Percentiles rank a stretch among this genome's conserved stretches.
Evolutionary conservation across 2,329 filamentous ascomycete genomes (phyloP).

Genomic region (Ophidiomyces ophidiicola): DNA sequence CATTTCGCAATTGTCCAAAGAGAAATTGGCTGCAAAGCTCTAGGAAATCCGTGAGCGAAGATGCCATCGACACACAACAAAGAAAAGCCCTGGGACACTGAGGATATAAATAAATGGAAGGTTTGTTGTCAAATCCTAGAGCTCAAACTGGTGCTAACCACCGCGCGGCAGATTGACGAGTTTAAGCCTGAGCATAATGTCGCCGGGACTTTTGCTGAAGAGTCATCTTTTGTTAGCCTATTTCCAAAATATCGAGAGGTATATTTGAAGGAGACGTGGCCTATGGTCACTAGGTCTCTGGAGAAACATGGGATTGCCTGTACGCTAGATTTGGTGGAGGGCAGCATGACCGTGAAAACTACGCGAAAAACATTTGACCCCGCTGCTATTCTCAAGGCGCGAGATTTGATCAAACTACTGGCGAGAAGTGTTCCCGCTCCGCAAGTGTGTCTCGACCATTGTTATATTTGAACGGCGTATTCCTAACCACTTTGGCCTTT

Average conservation of each 20-base stretch:
- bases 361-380: conserved; percentile 87
- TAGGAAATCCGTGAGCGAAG: conserved; percentile 15
- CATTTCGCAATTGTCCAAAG: not conserved
- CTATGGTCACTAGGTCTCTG: conserved; percentile 72
- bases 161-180: conserved; percentile 49
- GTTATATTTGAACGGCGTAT: conserved; percentile 1
- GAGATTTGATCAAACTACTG: conserved; percentile 86
- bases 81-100: conserved; percentile 90
- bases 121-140: conserved; percentile 27
- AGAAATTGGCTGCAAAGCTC: not conserved
- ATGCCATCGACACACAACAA: conserved; percentile 86
- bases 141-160: not conserved
- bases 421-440: conserved; percentile 84
- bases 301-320: conserved; percentile 83
- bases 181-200: conserved; percentile 79
- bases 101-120: conserved; percentile 96
- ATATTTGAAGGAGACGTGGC: conserved; percentile 88
- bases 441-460: conserved; percentile 37
- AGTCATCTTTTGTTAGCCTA: conserved; percentile 70
- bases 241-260: conserved; percentile 96
- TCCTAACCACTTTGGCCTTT: not conserved
- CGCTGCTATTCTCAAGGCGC: conserved; percentile 80
- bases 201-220: conserved; percentile 77
- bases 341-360: conserved; percentile 92
- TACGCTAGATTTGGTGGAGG: conserved; percentile 85